Evolutionary conservation across 2,329 filamentous ascomycete genomes (phyloP).

Genomic region (Fonsecaea monophora): DNA sequence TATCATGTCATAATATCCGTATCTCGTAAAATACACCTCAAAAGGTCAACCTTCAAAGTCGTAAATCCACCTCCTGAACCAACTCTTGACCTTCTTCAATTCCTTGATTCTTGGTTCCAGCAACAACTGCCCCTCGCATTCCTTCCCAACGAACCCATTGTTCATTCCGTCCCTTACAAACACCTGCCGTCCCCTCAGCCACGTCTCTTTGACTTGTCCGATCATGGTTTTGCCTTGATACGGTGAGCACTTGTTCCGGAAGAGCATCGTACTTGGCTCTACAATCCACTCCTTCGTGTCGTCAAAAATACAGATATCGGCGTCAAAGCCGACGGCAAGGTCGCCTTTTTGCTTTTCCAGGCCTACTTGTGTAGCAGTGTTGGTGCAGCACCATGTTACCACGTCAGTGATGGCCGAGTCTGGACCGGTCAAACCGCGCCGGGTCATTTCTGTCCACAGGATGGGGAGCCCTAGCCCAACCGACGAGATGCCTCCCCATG

Average conservation of each 20-base stretch:
- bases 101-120: constrained; percentile 45
- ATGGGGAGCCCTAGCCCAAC: constrained; percentile 93
- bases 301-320: constrained; percentile 91
- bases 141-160: constrained; percentile 48
- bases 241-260: constrained; percentile 89
- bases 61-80: constrained; percentile 38
- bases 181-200: constrained; percentile 78
- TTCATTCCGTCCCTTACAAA: constrained; percentile 69
- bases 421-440: constrained; percentile 60
- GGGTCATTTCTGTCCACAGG: constrained; percentile 77
- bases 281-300: constrained; percentile 80
- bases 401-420: constrained; percentile 72
- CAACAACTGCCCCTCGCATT: constrained; percentile 48
- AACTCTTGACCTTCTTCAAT: constrained; percentile 36
- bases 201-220: constrained; percentile 83
- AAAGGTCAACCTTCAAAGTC: constrained; percentile 30
- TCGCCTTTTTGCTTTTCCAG: constrained; percentile 82
- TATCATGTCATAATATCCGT: neutral
- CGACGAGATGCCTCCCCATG: constrained; percentile 95
- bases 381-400: constrained; percentile 81
- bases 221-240: constrained; percentile 82
- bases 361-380: constrained; percentile 88
- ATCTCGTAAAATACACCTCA: neutral
- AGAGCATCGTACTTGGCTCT: constrained; percentile 80
- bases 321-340: constrained; percentile 80